Base-by-base conservation (phyloP, 495 filamentous ascomycete species). In the Cercophora newfieldiana region DNA sequence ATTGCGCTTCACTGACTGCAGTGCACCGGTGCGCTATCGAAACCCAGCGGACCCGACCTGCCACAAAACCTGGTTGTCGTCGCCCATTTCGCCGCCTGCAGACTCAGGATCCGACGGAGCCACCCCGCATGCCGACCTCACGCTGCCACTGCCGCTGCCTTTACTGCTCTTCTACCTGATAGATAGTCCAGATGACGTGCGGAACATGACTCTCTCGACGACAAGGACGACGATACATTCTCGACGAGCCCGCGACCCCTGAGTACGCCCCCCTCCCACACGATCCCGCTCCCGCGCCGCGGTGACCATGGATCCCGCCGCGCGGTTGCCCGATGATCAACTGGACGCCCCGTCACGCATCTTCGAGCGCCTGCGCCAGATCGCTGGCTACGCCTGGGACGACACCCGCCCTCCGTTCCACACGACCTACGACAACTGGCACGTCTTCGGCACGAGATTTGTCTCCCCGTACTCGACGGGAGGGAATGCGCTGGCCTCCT, bases 381-480 rank as follows among this genome's bases (percentile, higher is more conserved):
- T 94, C 65, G 82, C 89, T 26, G 90, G 89, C 29, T 94, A 91
- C 74, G 87, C 83, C 16, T 94, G 90, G 90, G 88, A 92, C 77
- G 88, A 90, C 65, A 81, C 84, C 2, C 77, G 78, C 66, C 82
- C 81, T 65, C 89, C 90, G n/a, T 88, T 90, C 70, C 91, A 92
- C 77, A 91, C 90, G n/a, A 90, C 86, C 66, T 94, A 94, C 75
- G 89, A 90, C 70, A 90, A 90, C 77, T 94, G 91, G 81, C 80
- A 84, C 59, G 69, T 83, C 56, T 82, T 75, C 59, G 81, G 81
- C 63, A 80, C 80, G 28, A 75, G 79, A 54, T 81, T 80, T 54
- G 73, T 82, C 66, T 80, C 80, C 68, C 77, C 79, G 5, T 75
- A 74, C 53, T 75, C 77, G 29, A 75, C 72, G 28, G 64, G 66